phyloP scores from a whole-genome alignment of 2,329 filamentous ascomycete genomes.

The Lachnellula hyalina region DNA sequence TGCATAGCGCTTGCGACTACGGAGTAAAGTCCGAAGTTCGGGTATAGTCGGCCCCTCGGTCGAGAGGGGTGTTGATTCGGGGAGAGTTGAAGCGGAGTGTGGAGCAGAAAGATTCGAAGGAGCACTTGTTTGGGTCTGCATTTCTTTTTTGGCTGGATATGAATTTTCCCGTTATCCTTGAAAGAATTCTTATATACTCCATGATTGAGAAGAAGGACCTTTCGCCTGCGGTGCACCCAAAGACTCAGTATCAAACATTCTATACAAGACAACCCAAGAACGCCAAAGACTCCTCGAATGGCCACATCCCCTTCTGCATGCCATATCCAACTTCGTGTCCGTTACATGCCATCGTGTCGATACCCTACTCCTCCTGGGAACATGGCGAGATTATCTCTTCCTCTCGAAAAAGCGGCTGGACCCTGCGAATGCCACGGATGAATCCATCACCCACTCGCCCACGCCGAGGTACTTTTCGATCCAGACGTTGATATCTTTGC shows the following conservation, averaged over 20 bases:
- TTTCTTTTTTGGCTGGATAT: too few species aligned
- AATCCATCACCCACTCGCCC: constrained; percentile 97
- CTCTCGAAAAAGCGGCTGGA: constrained; percentile 89
- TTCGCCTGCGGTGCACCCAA: not conserved
- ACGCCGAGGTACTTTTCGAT: constrained; percentile 90
- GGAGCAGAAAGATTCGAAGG: not conserved
- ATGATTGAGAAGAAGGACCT: not conserved
- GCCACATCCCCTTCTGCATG: not conserved
- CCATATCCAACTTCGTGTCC: not conserved
- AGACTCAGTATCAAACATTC: not conserved
- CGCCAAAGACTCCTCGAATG: constrained; percentile 5
- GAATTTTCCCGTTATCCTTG: too few species aligned
- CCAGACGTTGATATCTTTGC: constrained; percentile 79
- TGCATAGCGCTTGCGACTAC: not conserved
- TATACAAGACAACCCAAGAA: not conserved
- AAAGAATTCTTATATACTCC: too few species aligned
- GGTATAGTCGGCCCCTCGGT: constrained; percentile 1
- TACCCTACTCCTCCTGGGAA: not conserved
- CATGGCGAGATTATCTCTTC: constrained; percentile 51
- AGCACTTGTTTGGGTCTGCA: too few species aligned
- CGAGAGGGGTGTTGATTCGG: not conserved
- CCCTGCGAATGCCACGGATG: constrained; percentile 86
- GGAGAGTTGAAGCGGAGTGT: not conserved
- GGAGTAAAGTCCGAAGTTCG: not conserved
- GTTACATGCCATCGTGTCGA: not conserved